Percentiles rank a stretch among this genome's conserved stretches.
phyloP scores from a whole-genome alignment of 495 filamentous ascomycete genomes.

The Neurospora hispaniola region DNA sequence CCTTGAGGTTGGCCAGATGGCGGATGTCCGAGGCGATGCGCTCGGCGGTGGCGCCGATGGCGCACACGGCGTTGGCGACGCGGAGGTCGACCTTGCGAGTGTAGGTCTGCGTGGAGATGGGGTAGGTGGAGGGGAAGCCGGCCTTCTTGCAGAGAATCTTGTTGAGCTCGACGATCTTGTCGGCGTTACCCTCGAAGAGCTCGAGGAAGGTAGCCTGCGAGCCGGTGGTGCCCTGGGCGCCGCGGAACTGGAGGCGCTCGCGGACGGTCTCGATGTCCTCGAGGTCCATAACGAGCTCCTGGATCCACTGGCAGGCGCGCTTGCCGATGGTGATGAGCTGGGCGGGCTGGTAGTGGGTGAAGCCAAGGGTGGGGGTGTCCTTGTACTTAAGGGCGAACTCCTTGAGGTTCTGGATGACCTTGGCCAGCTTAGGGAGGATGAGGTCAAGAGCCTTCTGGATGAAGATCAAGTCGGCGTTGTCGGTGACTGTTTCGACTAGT shows the following conservation, averaged over 20 bases:
- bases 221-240: conserved; percentile 35
- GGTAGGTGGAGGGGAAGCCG: conserved; percentile 65
- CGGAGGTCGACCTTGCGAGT: conserved; percentile 68
- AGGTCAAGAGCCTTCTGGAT: conserved; percentile 63
- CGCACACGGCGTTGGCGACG: conserved; percentile 68
- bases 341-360: conserved; percentile 68
- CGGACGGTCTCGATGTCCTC: conserved; percentile 67
- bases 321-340: conserved; percentile 70
- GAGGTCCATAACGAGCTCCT: conserved; percentile 82
- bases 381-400: conserved; percentile 71
- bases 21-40: conserved; percentile 61
- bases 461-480: conserved; percentile 86
- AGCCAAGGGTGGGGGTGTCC: conserved; percentile 52
- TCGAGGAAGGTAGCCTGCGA: conserved; percentile 59
- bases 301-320: conserved; percentile 65
- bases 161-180: conserved; percentile 69
- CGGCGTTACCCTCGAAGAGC: conserved; percentile 64
- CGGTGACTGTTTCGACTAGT: conserved; percentile 39
- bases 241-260: conserved; percentile 65
- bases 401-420: conserved; percentile 69
- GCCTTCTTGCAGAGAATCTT: conserved; percentile 63
- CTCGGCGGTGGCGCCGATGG: conserved; percentile 74
- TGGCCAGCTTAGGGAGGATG: conserved; percentile 75
- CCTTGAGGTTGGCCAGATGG: conserved; percentile 53
- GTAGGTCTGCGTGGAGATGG: conserved; percentile 65